A percentile compares a stretch with the other conserved stretches of the same genome.
Conservation (phyloP, 78 protist species). For the Paratrimastix pyriformis region DNA sequence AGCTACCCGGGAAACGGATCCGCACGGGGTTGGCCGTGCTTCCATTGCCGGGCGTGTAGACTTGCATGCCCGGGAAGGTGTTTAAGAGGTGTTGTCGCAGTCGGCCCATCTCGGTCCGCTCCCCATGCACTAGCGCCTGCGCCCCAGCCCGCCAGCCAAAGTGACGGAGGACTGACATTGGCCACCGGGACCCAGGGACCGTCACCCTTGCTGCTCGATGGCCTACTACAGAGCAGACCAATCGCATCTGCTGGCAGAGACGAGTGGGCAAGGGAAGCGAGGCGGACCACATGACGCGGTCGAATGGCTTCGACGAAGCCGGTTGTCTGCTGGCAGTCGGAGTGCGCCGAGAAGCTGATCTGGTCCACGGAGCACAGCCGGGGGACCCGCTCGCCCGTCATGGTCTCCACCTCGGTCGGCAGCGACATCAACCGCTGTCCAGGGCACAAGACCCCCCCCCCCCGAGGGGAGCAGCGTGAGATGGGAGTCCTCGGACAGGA, state of each 20-base stretch:
- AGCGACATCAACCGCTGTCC: no score
- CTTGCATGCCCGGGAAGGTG: slow-evolving; percentile 13
- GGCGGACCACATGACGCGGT: slow-evolving; percentile 66
- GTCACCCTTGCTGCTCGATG: background rate
- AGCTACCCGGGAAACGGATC: slow-evolving; percentile 2
- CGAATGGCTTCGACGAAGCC: slow-evolving; percentile 61
- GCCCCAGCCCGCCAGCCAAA: no score
- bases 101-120: slow-evolving; percentile 52
- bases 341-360: slow-evolving; percentile 83
- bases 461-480: no score
- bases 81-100: slow-evolving; percentile 33
- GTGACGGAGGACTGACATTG: background rate
- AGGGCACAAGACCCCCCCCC: no score
- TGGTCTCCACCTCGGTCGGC: slow-evolving; percentile 13
- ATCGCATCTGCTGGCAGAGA: background rate
- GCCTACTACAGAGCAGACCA: background rate
- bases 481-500: no score
- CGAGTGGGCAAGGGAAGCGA: no score
- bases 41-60: slow-evolving; percentile 37
- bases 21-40: background rate
- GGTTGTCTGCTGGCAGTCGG: slow-evolving; percentile 71
- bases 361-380: slow-evolving; percentile 33
- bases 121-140: slow-evolving; percentile 90
- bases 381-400: slow-evolving; percentile 36
- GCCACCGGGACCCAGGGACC: background rate